A percentile compares a stretch with the other conserved stretches of the same genome.
These are phyloP conservation scores for Luvunga scandens DNA, from an alignment of 345 rosid genomes.

Conservation along the genomic window DNA sequence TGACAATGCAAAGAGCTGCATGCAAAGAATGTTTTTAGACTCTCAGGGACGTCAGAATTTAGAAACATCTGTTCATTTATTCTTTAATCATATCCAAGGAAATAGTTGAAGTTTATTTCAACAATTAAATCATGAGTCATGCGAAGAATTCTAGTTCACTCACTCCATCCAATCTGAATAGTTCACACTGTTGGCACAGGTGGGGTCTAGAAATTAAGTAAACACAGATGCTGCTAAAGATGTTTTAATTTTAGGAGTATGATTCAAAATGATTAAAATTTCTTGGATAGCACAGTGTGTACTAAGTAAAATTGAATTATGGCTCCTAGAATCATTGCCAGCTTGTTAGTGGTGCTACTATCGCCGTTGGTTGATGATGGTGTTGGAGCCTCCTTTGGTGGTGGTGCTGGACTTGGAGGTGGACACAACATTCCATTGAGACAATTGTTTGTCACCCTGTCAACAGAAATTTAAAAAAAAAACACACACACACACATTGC, in stretches of 20 bases:
- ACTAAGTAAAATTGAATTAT: neutral
- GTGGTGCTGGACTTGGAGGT: neutral
- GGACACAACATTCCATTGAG: neutral
- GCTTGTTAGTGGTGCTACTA: neutral
- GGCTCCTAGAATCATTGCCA: neutral
- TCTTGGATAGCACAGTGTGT: neutral
- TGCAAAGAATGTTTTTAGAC: neutral
- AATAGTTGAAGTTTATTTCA: neutral
- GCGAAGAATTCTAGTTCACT: neutral
- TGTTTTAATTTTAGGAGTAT: neutral
- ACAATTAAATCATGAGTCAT: neutral
- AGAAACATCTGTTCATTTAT: neutral
- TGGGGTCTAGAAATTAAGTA: too few relatives aligned
- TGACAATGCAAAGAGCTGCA: neutral
- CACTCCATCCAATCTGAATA: neutral
- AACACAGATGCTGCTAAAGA: too few relatives aligned
- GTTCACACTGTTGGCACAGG: too few relatives aligned
- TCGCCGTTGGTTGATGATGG: neutral
- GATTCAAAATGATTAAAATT: neutral
- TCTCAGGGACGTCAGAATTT: neutral
- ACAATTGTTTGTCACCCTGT: neutral
- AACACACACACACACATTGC: neutral
- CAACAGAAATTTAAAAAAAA: neutral
- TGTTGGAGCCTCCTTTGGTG: neutral
- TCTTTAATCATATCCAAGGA: neutral